These are phyloP conservation scores for Pelagophyceae sp. DNA, from an alignment of 352 stramenopile genomes.

Conservation along the genomic window DNA sequence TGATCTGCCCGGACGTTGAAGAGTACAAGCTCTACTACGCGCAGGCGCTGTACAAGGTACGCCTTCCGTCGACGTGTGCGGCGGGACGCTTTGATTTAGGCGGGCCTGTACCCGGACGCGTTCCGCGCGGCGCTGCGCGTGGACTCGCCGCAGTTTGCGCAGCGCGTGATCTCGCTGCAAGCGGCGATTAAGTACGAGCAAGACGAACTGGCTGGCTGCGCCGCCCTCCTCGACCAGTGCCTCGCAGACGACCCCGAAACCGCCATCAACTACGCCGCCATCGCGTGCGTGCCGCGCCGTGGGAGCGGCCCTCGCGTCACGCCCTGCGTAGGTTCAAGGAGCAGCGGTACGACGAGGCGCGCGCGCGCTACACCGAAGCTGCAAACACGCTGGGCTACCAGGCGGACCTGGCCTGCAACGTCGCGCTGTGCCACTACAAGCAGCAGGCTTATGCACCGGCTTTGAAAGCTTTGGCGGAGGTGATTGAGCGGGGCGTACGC, in stretches of 20 bases:
- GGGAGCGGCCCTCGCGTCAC: no score
- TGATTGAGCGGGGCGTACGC: constrained; percentile 77
- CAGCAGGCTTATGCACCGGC: constrained; percentile 78
- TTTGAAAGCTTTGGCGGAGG: constrained; percentile 78
- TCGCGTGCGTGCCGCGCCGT: no score
- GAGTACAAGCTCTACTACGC: constrained; percentile 86
- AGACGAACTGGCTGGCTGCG: constrained; percentile 78
- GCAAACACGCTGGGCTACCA: constrained; percentile 83
- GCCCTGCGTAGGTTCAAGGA: no score
- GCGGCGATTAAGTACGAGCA: constrained; percentile 88
- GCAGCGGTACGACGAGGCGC: constrained; percentile 68
- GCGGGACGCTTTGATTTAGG: no score
- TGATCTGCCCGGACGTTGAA: constrained; percentile 80
- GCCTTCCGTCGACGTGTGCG: no score
- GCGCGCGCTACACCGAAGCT: constrained; percentile 78
- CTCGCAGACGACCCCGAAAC: constrained; percentile 79
- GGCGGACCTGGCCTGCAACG: constrained; percentile 83
- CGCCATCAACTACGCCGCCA: constrained; percentile 52
- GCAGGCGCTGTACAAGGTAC: constrained; percentile 89
- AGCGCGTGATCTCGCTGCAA: constrained; percentile 42
- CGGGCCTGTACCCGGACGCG: constrained; percentile 55
- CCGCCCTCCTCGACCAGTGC: constrained; percentile 78
- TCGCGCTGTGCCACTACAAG: constrained; percentile 84
- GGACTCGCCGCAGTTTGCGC: constrained; percentile 26
- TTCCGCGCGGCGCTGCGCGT: constrained; percentile 37